Conservation (phyloP, 306 rosid species). For the Cicer bijugum region DNA sequence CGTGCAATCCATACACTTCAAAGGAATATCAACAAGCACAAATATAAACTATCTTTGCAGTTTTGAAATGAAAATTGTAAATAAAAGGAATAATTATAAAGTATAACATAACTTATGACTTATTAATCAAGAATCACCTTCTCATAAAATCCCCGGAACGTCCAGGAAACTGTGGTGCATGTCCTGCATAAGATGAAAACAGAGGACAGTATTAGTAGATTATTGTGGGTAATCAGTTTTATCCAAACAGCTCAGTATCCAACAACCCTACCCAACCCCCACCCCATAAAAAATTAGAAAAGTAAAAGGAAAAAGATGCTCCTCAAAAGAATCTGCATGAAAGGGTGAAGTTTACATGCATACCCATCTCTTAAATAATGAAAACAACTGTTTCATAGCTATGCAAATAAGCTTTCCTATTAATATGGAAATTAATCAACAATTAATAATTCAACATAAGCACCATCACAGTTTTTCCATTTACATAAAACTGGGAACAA, state of each 20-base stretch:
- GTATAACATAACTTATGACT: not conserved
- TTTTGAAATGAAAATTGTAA: not conserved
- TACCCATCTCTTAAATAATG: conserved; percentile 5
- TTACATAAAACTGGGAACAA: not conserved
- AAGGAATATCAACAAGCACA: not conserved
- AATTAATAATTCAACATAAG: conserved; percentile 22
- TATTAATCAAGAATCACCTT: conserved; percentile 61
- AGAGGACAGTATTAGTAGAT: conserved; percentile 33
- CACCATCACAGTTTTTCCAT: conserved; percentile 18
- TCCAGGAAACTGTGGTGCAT: conserved; percentile 98
- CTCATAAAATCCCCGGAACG: conserved; percentile 96
- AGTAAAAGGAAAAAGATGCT: not conserved
- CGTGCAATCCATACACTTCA: not conserved
- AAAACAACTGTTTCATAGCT: conserved; percentile 13
- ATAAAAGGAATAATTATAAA: not conserved
- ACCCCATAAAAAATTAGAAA: not conserved
- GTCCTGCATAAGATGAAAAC: conserved; percentile 67
- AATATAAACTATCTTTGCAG: conserved; percentile 21
- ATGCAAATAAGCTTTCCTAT: conserved; percentile 18
- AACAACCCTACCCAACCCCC: conserved; percentile 6
- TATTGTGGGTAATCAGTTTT: not conserved
- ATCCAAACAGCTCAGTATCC: conserved; percentile 17
- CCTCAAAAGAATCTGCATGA: not conserved
- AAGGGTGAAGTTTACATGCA: not conserved
- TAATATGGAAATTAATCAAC: conserved; percentile 36